Evolutionary conservation across 441 rosid species (phyloP).

Genomic region (Iberis amara): DNA sequence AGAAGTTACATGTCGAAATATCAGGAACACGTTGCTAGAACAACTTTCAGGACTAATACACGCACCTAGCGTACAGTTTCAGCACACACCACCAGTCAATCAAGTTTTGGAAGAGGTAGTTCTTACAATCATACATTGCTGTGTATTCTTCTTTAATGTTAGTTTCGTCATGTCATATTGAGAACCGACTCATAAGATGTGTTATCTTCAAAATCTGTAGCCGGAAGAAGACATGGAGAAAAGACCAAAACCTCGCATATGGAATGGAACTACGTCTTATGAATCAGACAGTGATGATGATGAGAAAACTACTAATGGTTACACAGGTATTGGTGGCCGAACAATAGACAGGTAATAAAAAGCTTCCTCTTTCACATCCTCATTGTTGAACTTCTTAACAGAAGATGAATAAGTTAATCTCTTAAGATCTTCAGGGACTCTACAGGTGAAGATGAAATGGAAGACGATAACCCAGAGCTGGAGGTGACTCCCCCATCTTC

Average conservation of each 20-base stretch:
- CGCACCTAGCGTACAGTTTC: conserved; percentile 16
- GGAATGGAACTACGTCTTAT: conserved; percentile 56
- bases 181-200: conserved; percentile 1
- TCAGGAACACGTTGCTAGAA: not conserved
- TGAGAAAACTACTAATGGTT: conserved; percentile 38
- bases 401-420: not conserved
- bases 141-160: not conserved
- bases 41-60: conserved; percentile 1
- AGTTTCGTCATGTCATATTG: not conserved
- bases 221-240: conserved; percentile 70
- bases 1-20: not conserved
- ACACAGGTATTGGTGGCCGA: conserved; percentile 27
- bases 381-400: not conserved
- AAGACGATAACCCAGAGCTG: conserved; percentile 26
- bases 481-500: conserved; percentile 21
- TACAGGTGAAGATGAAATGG: conserved; percentile 29
- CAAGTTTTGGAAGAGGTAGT: conserved; percentile 61
- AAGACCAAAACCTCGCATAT: conserved; percentile 75
- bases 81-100: conserved; percentile 8
- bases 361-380: not conserved
- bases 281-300: conserved; percentile 70
- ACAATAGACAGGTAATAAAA: conserved; percentile 16
- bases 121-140: not conserved
- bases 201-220: conserved; percentile 28
- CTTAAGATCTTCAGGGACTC: conserved; percentile 17